Evolutionary conservation across 495 filamentous ascomycete genomes (phyloP).

Genomic region (Aspergillus kassunensis): DNA sequence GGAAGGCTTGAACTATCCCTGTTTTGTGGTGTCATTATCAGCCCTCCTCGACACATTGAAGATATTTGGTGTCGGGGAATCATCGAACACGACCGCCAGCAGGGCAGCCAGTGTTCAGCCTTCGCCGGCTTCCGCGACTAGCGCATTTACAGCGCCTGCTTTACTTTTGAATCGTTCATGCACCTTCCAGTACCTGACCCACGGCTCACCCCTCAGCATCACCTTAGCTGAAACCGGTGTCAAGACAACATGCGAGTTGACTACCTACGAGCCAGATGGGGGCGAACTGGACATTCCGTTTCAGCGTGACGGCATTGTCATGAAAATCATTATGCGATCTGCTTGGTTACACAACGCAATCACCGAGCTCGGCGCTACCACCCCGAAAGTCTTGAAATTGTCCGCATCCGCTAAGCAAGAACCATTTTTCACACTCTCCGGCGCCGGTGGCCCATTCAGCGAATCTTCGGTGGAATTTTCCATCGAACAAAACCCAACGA

Average conservation of each 20-base stretch:
- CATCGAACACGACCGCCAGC: slow-evolving; percentile 45
- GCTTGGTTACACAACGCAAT: slow-evolving; percentile 81
- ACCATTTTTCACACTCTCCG: slow-evolving; percentile 70
- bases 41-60: slow-evolving; percentile 91
- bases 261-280: slow-evolving; percentile 74
- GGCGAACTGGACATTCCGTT: slow-evolving; percentile 74
- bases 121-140: slow-evolving; percentile 38
- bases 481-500: slow-evolving; percentile 52
- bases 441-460: slow-evolving; percentile 69
- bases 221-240: slow-evolving; percentile 80
- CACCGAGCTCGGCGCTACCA: slow-evolving; percentile 71
- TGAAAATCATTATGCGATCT: slow-evolving; percentile 93
- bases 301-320: slow-evolving; percentile 67
- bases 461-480: slow-evolving; percentile 81
- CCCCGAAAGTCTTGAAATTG: slow-evolving; percentile 59
- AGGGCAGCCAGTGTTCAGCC: slow-evolving; percentile 48
- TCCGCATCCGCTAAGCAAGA: slow-evolving; percentile 53
- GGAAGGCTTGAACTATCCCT: slow-evolving; percentile 34
- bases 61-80: slow-evolving; percentile 80
- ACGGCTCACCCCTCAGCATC: slow-evolving; percentile 73
- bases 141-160: slow-evolving; percentile 71
- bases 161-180: slow-evolving; percentile 80
- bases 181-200: slow-evolving; percentile 66
- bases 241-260: slow-evolving; percentile 85
- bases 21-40: slow-evolving; percentile 79